Evolutionary conservation across 192 early-diverging fungal species (phyloP), one percentile per base, ranked within the genome.

Genomic region (Globomyces pollinis-pini): DNA sequence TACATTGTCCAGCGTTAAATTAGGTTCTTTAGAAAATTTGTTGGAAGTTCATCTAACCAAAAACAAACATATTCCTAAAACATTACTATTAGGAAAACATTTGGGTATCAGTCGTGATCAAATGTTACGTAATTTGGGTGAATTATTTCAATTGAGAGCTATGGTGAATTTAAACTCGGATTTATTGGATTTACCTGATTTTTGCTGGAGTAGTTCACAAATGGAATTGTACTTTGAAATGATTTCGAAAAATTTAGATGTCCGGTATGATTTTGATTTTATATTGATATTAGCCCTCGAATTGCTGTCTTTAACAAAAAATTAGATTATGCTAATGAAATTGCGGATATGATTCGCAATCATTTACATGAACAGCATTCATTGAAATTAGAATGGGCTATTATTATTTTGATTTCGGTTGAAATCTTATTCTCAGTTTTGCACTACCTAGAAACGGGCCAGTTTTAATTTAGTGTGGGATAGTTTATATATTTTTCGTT

Each of bases 301-400:
- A 84, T 83, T 33, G 63, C 62, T 29, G 59, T 83, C 21, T 77
- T 79, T 43, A 84, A 84, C 66, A 77, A 80, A 59, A 84, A 84
- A 62, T 68, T 84, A n/a, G 82, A 84, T 50, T 84, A 84, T 56
- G 82, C 82, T 23, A 83, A 83, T 64, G 82, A 84, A 59, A 54
- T 84, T 8, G 71, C 77, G 1, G 70, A 76, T 31, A 68, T 81
- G 8, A 50, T 84, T 15, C 34, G 70, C 42, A 79, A 73, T 24
- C 74, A 82, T 42, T 55, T 82, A 50, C 69, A 74, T 50, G 76
- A 83, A 49, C 61, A 77, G 56, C 82, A 84, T 56, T 59, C 59
- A 18, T 55, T 67, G 45, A 55, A 61, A 21, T 51, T 77, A 42
- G 75, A 77, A 60, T 73, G 70, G 70, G 42, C 42, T 24, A 73